These are phyloP conservation scores for Diatrype stigma DNA, from an alignment of 2,329 filamentous ascomycete species.

Conservation along the genomic window DNA sequence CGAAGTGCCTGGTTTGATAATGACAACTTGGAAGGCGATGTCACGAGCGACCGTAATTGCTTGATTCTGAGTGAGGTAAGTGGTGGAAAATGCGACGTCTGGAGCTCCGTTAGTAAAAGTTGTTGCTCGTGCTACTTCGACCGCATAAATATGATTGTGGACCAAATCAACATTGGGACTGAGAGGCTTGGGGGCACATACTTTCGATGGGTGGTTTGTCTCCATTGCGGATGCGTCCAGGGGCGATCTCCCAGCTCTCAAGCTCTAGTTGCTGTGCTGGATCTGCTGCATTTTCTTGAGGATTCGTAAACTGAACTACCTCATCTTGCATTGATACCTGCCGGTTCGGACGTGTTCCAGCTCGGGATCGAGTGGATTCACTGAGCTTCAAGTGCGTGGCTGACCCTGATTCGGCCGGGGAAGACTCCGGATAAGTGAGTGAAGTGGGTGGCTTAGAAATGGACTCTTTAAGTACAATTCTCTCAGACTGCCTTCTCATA, in stretches of 20 bases:
- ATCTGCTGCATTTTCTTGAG: neutral
- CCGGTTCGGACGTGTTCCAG: neutral
- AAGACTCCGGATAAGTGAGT: neutral
- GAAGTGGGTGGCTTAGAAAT: neutral
- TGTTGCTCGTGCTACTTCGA: neutral
- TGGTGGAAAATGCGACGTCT: constrained; percentile 42
- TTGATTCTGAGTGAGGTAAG: constrained; percentile 34
- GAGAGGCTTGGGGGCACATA: constrained; percentile 23
- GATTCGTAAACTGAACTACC: neutral
- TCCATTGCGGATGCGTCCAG: constrained; percentile 33
- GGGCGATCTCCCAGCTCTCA: constrained; percentile 43
- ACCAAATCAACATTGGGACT: neutral
- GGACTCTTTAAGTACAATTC: constrained; percentile 5
- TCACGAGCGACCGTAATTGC: constrained; percentile 33
- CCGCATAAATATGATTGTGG: neutral
- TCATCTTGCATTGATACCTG: constrained; percentile 9
- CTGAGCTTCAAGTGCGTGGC: constrained; percentile 5
- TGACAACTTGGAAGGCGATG: constrained; percentile 36
- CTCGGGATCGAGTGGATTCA: neutral
- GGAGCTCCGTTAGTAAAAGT: constrained; percentile 2
- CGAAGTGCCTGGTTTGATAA: constrained; percentile 35
- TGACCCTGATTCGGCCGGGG: neutral
- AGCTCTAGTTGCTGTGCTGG: constrained; percentile 24
- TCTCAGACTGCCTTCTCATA: constrained; percentile 5
- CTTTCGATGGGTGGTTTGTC: constrained; percentile 25